These are phyloP conservation scores for Leccinum solheimii DNA, from an alignment of 1,284 basidiomycete species.

Conservation along the genomic window DNA sequence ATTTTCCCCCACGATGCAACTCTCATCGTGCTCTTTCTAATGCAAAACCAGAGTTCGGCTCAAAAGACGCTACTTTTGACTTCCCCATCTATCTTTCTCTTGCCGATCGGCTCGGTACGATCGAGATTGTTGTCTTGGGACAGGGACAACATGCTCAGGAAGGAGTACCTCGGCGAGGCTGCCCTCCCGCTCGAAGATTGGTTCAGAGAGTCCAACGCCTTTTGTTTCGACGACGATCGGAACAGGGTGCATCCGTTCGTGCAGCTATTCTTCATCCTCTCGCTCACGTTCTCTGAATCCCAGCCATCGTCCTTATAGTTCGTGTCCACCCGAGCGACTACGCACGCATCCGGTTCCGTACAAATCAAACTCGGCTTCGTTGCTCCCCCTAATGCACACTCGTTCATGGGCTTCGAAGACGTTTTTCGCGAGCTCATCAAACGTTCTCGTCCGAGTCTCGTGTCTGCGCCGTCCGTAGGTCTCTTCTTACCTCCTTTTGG, in stretches of 20 bases:
- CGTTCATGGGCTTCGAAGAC: conserved; percentile 48
- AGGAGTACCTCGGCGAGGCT: conserved; percentile 93
- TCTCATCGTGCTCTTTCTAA: conserved; percentile 34
- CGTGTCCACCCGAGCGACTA: conserved; percentile 66
- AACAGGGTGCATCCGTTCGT: conserved; percentile 51
- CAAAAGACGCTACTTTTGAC: conserved; percentile 83
- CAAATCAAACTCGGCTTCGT: conserved; percentile 80
- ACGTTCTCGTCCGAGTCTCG: conserved; percentile 63
- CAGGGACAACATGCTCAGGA: conserved; percentile 77
- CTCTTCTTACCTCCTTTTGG: conserved; percentile 2
- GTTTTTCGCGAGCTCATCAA: conserved; percentile 68
- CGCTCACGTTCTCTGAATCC: background rate
- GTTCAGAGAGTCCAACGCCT: conserved; percentile 60
- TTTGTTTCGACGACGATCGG: conserved; percentile 54
- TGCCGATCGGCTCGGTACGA: conserved; percentile 68
- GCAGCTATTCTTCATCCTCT: conserved; percentile 3
- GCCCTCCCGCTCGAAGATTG: conserved; percentile 78
- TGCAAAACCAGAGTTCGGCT: conserved; percentile 71
- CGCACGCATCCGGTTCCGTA: conserved; percentile 60
- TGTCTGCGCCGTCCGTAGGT: conserved; percentile 76
- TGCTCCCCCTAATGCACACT: conserved; percentile 43
- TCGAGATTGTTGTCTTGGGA: conserved; percentile 96
- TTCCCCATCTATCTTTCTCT: conserved; percentile 79
- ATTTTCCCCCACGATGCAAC: background rate
- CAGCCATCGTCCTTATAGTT: conserved; percentile 58